Base-by-base conservation (phyloP, 306 rosid genomes). In the Abrus pulchellus region DNA sequence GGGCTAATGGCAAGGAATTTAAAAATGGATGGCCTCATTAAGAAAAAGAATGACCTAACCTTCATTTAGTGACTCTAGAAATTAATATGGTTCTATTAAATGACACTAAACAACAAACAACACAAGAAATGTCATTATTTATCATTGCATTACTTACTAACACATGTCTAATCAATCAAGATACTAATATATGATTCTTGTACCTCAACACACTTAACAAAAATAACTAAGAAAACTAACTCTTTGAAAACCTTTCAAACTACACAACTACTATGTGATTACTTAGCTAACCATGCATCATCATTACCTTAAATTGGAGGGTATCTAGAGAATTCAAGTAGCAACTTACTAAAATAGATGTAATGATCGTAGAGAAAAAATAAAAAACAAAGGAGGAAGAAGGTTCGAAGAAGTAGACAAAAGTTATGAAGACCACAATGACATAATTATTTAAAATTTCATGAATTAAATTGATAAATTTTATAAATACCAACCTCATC, bases 41-140 rank as follows among this genome's bases (percentile, higher is more conserved):
- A 64, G 90, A 90, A 43, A 90, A 90, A n/a, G 94, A 90, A 79
- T 90, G 94, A 52, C 94, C 94, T 40, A 90, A 33, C 90, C 91
- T 78, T 90, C 94, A 47, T 90, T 91, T 36, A 90, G 69, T 2
- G 91, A 89, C 80, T 87, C 91, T 11, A 90, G 64, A 79, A 87
- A 85, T 68, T 83, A 20, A 20, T 20, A 20, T 20, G 20, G 20
- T 88, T 43, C 84, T 88, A 73, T 82, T 85, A 64, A 79, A 84
- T 28, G 91, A 90, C 63, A 82, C 93, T 65, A 87, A 87, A 75
- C 93, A 90, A 13, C 93, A 90, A 85, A 90, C 91, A 76, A 90
- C 90, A 65, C 93, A 90, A 82, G 92, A 88, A 74, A 85, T 88
- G 83, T 90, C 88, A 82, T 90, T 90, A 77, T 91, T 91, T 91